Evolutionary conservation across 441 rosid genomes (phyloP).

Genomic region (Populus hybrid): DNA sequence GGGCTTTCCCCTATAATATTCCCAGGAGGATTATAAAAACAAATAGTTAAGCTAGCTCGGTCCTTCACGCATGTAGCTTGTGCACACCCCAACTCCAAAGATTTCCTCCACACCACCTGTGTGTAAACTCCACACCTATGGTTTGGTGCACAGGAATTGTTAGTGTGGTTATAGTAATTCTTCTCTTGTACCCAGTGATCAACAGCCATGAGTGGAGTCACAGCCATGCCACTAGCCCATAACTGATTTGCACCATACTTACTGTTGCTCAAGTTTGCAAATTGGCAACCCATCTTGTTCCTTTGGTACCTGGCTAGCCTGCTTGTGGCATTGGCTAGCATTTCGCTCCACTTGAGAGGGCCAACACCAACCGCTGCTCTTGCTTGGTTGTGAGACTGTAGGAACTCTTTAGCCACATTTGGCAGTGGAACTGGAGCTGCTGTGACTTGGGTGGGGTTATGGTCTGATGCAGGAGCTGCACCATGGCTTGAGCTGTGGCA

Average conservation of each 20-base stretch:
- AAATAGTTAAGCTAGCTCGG: constrained; percentile 53
- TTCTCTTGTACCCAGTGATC: constrained; percentile 69
- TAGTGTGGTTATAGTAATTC: constrained; percentile 44
- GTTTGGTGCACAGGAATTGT: constrained; percentile 46
- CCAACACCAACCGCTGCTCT: constrained; percentile 62
- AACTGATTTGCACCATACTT: constrained; percentile 74
- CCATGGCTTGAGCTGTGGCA: constrained; percentile 24
- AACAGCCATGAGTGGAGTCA: constrained; percentile 59
- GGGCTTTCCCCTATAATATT: constrained; percentile 71
- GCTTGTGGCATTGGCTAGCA: constrained; percentile 46
- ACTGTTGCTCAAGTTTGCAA: constrained; percentile 49
- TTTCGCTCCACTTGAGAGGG: constrained; percentile 61
- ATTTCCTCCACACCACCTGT: constrained; percentile 81
- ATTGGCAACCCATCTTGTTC: constrained; percentile 56
- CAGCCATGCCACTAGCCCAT: constrained; percentile 46
- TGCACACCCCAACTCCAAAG: constrained; percentile 66
- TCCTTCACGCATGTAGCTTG: constrained; percentile 56
- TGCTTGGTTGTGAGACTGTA: constrained; percentile 68
- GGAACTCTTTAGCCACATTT: constrained; percentile 40
- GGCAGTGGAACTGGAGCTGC: constrained; percentile 1
- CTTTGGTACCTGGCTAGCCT: constrained; percentile 59
- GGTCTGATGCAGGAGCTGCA: constrained; percentile 12
- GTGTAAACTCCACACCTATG: constrained; percentile 70
- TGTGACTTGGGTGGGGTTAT: constrained; percentile 7
- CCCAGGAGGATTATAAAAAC: constrained; percentile 86